These are phyloP conservation scores for Flaveria robusta DNA, from an alignment of 129 eudicot species.

Conservation along the genomic window DNA sequence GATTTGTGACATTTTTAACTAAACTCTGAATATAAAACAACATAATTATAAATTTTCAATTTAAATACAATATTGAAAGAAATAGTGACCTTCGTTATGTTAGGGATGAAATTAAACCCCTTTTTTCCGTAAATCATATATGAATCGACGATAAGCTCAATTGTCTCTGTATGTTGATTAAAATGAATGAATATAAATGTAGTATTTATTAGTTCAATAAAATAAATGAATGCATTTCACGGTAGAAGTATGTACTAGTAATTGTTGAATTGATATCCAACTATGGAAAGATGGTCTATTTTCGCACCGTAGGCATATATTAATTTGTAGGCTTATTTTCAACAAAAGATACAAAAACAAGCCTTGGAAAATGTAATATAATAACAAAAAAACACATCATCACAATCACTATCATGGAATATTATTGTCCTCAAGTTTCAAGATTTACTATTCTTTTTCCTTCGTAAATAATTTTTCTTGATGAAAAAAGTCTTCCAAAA, in stretches of 20 bases:
- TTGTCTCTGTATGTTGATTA: not conserved
- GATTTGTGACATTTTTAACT: not conserved
- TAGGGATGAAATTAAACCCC: not conserved
- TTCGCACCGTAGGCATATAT: constrained; percentile 35
- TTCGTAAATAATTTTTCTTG: too few species aligned
- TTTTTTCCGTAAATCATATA: too few species aligned
- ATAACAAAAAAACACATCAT: not conserved
- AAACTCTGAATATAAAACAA: not conserved
- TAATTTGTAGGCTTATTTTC: constrained; percentile 35
- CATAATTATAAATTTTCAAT: too few species aligned
- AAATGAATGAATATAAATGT: not conserved
- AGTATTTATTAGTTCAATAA: not conserved
- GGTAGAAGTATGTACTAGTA: constrained; percentile 35
- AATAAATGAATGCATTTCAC: constrained; percentile 9
- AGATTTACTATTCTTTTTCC: not conserved
- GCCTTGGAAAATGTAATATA: constrained; percentile 20
- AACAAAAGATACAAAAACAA: constrained; percentile 32
- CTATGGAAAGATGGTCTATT: constrained; percentile 37
- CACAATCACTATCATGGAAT: constrained; percentile 27
- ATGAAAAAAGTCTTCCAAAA: too few species aligned
- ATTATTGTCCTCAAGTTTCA: not conserved
- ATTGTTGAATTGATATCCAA: constrained; percentile 34
- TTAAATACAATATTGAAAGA: too few species aligned
- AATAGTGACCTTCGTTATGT: not conserved
- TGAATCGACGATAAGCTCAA: too few species aligned